A percentile compares a stretch with the other conserved stretches of the same genome.
Conservation (phyloP, 768 basidiomycete genomes). For the Pleurotus salmoneostramineus region DNA sequence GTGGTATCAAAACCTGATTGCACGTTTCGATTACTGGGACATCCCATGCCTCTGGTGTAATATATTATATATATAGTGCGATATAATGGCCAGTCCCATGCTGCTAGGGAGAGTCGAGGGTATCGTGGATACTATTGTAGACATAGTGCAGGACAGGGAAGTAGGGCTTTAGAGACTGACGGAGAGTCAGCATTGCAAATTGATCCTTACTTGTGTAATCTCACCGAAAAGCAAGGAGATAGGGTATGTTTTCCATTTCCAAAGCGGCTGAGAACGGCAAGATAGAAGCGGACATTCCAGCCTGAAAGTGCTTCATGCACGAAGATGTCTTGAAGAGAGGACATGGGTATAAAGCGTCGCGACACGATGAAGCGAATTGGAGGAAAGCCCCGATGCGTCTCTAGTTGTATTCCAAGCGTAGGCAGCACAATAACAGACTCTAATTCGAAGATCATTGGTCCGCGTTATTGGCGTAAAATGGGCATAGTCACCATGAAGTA, state of each 20-base stretch:
- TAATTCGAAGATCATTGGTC: slow-evolving; percentile 21
- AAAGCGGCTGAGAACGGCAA: slow-evolving; percentile 42
- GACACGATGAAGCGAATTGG: slow-evolving; percentile 27
- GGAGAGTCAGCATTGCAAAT: background rate
- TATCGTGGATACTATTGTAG: slow-evolving; percentile 56
- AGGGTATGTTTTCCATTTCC: slow-evolving; percentile 26
- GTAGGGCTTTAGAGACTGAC: slow-evolving; percentile 61
- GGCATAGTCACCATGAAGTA: slow-evolving; percentile 40
- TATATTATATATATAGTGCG: too few relatives aligned
- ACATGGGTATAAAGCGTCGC: slow-evolving; percentile 58
- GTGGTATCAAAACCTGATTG: slow-evolving; percentile 22
- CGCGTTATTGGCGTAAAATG: background rate
- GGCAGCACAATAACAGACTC: slow-evolving; percentile 71
- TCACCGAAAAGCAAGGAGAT: slow-evolving; percentile 61
- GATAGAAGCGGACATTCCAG: slow-evolving; percentile 72
- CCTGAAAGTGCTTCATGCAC: slow-evolving; percentile 71
- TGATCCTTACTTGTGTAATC: slow-evolving; percentile 11
- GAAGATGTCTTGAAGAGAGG: slow-evolving; percentile 52
- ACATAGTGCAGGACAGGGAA: slow-evolving; percentile 57
- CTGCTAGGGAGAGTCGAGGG: slow-evolving; percentile 21
- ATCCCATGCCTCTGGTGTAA: too few relatives aligned
- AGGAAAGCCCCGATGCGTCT: slow-evolving; percentile 61
- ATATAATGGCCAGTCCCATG: background rate
- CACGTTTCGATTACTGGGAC: background rate
- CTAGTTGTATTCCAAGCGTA: slow-evolving; percentile 69